Percentiles rank a stretch among this genome's conserved stretches.
Conservation (phyloP, 257 asterid genomes). For the Nicotiana benthamiana region DNA sequence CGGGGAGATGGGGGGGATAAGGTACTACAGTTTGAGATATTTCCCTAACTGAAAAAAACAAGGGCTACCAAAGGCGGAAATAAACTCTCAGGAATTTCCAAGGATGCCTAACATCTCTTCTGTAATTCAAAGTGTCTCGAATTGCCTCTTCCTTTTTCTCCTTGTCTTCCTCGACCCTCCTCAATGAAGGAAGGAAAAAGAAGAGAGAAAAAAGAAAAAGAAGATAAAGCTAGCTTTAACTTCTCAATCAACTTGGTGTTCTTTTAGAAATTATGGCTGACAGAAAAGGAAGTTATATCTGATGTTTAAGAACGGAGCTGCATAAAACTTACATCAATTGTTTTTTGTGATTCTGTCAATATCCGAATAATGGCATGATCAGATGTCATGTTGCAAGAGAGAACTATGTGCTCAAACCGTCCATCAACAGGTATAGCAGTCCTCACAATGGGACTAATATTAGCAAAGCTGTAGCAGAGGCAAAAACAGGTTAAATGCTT, state of each 20-base stretch:
- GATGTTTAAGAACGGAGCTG: neutral
- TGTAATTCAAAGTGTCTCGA: neutral
- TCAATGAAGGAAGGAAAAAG: neutral
- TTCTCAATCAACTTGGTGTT: neutral
- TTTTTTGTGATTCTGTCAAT: conserved; percentile 64
- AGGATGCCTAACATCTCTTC: neutral
- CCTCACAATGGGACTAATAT: conserved; percentile 58
- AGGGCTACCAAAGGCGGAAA: neutral
- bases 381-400: conserved; percentile 74
- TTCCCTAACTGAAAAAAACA: neutral
- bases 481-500: neutral
- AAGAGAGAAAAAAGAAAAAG: neutral
- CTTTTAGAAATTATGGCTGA: neutral
- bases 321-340: conserved; percentile 58
- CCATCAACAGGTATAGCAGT: conserved; percentile 99
- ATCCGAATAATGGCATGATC: conserved; percentile 79
- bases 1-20: no score
- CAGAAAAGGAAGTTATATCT: neutral
- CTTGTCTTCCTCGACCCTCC: neutral
- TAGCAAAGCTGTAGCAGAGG: conserved; percentile 50
- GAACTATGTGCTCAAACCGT: conserved; percentile 91
- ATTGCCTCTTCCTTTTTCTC: neutral
- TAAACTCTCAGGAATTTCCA: no score
- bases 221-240: neutral
- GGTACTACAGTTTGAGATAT: neutral